Conservation (phyloP, 1,284 basidiomycete species). For the Neolentinus lepideus region DNA sequence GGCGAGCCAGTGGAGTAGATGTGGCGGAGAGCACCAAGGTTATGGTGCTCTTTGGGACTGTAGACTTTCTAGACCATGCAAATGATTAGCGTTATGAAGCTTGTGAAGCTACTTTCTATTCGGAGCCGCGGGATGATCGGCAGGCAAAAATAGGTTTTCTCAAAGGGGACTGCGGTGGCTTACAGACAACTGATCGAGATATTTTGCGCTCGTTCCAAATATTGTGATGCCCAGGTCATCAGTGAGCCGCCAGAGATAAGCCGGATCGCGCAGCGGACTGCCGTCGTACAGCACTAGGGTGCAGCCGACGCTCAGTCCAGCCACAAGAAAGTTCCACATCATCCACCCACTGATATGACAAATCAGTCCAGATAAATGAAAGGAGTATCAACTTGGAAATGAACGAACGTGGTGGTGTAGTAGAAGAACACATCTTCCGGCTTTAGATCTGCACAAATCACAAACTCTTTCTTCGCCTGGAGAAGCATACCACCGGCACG, state of each 20-base stretch:
- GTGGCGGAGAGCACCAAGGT: slow-evolving; percentile 54
- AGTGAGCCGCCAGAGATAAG: slow-evolving; percentile 68
- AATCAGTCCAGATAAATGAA: slow-evolving; percentile 6
- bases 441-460: slow-evolving; percentile 68
- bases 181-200: slow-evolving; percentile 72
- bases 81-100: slow-evolving; percentile 11
- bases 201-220: slow-evolving; percentile 82
- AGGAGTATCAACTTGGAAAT: slow-evolving; percentile 5
- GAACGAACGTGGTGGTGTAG: slow-evolving; percentile 77
- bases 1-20: slow-evolving; percentile 86
- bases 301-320: slow-evolving; percentile 63
- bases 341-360: slow-evolving; percentile 60
- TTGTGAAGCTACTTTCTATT: background rate
- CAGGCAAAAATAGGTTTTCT: slow-evolving; percentile 3
- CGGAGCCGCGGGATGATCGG: slow-evolving; percentile 1
- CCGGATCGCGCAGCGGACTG: slow-evolving; percentile 68
- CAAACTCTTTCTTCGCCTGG: slow-evolving; percentile 77
- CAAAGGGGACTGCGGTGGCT: slow-evolving; percentile 12
- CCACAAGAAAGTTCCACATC: slow-evolving; percentile 82
- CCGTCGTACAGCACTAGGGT: slow-evolving; percentile 82
- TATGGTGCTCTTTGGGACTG: slow-evolving; percentile 59
- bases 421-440: slow-evolving; percentile 79
- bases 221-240: slow-evolving; percentile 72
- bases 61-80: slow-evolving; percentile 45
- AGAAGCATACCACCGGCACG: slow-evolving; percentile 84